phyloP scores from a whole-genome alignment of 805 yeast species.

The Sungouiozyma ichnusensis region DNA sequence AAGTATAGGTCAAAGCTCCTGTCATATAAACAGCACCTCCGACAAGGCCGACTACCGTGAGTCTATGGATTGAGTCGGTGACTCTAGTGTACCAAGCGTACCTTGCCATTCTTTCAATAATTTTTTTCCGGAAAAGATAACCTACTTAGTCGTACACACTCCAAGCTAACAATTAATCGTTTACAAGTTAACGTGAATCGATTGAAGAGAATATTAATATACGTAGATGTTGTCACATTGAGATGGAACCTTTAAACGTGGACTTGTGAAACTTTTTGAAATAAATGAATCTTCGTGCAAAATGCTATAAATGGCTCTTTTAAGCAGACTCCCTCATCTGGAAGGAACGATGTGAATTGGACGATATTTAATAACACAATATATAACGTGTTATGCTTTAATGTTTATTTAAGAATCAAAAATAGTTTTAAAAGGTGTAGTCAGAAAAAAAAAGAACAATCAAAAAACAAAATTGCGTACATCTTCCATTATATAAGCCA shows the following conservation, averaged over 20 bases:
- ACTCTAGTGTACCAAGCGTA: constrained; percentile 71
- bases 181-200: no score
- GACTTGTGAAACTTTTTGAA: not conserved
- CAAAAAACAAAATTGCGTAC: no score
- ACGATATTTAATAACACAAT: not conserved
- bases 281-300: not conserved
- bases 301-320: no score
- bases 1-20: constrained; percentile 41
- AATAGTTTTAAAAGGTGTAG: not conserved
- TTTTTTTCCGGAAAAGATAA: no score
- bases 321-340: no score
- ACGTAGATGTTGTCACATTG: not conserved
- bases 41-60: constrained; percentile 55
- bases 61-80: constrained; percentile 62
- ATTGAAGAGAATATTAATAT: no score
- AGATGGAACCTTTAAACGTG: constrained; percentile 3
- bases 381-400: not conserved
- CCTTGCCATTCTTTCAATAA: constrained; percentile 30
- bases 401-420: not conserved
- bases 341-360: not conserved
- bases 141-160: no score
- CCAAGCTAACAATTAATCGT: no score
- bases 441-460: no score
- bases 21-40: constrained; percentile 46
- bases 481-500: no score